Base-by-base conservation (phyloP, 352 stramenopile genomes). In the Thraustotheca clavata region DNA sequence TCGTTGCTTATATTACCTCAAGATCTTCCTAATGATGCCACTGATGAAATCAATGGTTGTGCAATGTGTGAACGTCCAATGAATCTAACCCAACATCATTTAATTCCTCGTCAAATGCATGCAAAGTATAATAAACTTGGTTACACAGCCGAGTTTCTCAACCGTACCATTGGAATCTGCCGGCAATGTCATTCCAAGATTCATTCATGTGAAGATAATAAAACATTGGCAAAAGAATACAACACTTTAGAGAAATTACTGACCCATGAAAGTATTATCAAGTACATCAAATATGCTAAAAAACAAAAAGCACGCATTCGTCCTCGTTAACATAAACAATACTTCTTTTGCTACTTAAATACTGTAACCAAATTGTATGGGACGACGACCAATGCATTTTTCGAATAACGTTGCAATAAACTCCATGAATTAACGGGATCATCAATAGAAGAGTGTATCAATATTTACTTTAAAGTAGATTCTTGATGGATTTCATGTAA, bases 211-310 rank as follows among this genome's bases (percentile, higher is more conserved):
- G 87, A 98, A 61, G 75, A 89, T 69, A 93, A 97, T 69, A 87
- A 89, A 71, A 91, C 89, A 32, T 73, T 98, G 31, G 93, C 91
- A 6, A 72, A 75, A 1, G 74, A 95, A 22, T 98, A 88, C 75
- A 96, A 93, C 62, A 97, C 89, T 8, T 71, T 96, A 1, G 91
- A 97, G 11, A 92, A 94, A 69, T 89, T 98, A 48, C 79, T 97
- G 69, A 69, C 71, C 36, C 87, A 97, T 66, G 79, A 88, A 26
- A 74, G 83, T 34, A 94, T 98, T 59, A 70, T 76, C 2, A 85
- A 83, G 29, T 98, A 91, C 80, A 83, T 94, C 14, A 79, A 79
- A 40, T 98, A 95, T 75, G 89, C 87, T 0, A 77, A 72, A 26
- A 97, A 97, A 67, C 93, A 98, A 71, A 89, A 88, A 60, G 69